These are phyloP conservation scores for Berberis thunbergii DNA, from an alignment of 164 flowering plant species.

Conservation along the genomic window DNA sequence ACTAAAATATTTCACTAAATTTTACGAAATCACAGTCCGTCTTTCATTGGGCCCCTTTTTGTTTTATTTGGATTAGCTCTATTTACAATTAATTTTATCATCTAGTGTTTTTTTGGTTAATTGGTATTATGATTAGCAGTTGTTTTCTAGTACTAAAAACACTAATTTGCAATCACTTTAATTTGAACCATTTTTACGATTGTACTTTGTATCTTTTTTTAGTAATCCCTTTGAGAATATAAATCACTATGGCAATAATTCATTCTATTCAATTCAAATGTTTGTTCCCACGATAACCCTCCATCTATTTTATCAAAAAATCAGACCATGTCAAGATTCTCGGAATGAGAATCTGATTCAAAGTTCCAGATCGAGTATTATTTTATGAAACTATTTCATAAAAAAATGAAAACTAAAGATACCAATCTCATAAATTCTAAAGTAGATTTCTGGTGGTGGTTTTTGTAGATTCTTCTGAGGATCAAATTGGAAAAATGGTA, in stretches of 20 bases:
- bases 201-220: not conserved
- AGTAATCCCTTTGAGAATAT: too few relatives aligned
- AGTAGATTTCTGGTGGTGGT: not conserved
- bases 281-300: not conserved
- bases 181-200: not conserved
- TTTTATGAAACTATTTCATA: not conserved
- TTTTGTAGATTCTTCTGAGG: slow-evolving; percentile 51
- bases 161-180: too few relatives aligned
- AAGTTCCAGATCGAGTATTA: not conserved
- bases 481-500: slow-evolving; percentile 66
- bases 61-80: too few relatives aligned
- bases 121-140: too few relatives aligned
- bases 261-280: not conserved
- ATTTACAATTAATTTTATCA: too few relatives aligned
- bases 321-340: too few relatives aligned
- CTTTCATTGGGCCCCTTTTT: too few relatives aligned
- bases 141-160: too few relatives aligned
- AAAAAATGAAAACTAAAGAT: not conserved
- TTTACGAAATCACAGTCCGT: too few relatives aligned
- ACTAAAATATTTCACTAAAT: too few relatives aligned
- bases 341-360: not conserved
- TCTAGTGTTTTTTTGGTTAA: too few relatives aligned
- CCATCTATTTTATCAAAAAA: not conserved
- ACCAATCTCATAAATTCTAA: not conserved
- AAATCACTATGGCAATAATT: not conserved